Conservation (phyloP, 495 filamentous ascomycete species). For the Pseudomonodictys pantanalensis region DNA sequence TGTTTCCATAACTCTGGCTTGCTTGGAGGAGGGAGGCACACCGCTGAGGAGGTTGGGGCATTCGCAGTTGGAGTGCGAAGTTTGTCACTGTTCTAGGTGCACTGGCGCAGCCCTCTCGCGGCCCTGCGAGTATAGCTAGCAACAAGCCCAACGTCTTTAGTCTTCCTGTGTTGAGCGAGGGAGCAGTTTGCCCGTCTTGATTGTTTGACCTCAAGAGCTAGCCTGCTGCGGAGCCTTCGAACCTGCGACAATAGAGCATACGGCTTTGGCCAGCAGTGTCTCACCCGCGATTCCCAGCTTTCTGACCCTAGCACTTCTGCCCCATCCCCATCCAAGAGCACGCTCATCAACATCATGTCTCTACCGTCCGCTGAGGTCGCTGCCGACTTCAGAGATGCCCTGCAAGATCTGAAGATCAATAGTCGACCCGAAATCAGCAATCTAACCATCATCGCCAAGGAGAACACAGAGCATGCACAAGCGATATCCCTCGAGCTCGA, state of each 20-base stretch:
- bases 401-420: constrained; percentile 86
- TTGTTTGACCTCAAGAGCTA: constrained; percentile 22
- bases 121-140: constrained; percentile 31
- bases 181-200: constrained; percentile 22
- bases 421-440: constrained; percentile 91
- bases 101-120: constrained; percentile 16
- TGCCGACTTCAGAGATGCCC: constrained; percentile 87
- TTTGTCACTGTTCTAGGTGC: constrained; percentile 20
- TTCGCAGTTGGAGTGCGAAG: constrained; percentile 19
- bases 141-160: constrained; percentile 27
- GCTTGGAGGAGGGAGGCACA: constrained; percentile 11
- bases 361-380: constrained; percentile 83
- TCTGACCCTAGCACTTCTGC: constrained; percentile 9
- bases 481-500: constrained; percentile 85
- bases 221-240: constrained; percentile 14
- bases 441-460: constrained; percentile 91
- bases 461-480: constrained; percentile 90
- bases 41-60: constrained; percentile 14
- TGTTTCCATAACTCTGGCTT: constrained; percentile 3
- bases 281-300: constrained; percentile 12
- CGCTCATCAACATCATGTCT: constrained; percentile 62
- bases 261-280: constrained; percentile 16
- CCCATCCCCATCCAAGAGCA: constrained; percentile 5
- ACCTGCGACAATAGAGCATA: constrained; percentile 1
- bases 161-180: constrained; percentile 30